Conservation (phyloP, 1,284 basidiomycete species). For the Stereum hirsutum region DNA sequence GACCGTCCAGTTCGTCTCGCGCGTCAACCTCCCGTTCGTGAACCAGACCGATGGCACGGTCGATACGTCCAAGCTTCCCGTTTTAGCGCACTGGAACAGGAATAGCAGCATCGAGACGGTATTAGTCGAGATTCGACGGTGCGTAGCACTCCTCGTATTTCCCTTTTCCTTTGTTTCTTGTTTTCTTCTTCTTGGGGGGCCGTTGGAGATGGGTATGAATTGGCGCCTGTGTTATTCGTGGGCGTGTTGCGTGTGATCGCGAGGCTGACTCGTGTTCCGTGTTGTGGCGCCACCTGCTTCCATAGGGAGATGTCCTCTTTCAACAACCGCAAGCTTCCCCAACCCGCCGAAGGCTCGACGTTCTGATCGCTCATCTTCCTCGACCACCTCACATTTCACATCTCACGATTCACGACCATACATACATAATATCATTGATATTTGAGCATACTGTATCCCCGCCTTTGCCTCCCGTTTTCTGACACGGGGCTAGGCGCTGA, state of each 20-base stretch:
- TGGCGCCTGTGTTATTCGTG: too few species aligned
- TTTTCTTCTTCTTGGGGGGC: too few species aligned
- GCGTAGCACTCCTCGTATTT: constrained; percentile 22
- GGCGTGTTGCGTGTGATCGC: background rate
- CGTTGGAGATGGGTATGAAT: too few species aligned
- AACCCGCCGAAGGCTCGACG: constrained; percentile 82
- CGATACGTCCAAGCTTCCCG: constrained; percentile 58
- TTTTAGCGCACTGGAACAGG: constrained; percentile 69
- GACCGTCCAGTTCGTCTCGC: constrained; percentile 77
- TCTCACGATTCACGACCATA: too few species aligned
- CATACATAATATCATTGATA: too few species aligned
- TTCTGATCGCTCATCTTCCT: constrained; percentile 34
- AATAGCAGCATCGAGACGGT: constrained; percentile 79
- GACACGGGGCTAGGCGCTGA: too few species aligned
- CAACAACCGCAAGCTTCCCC: constrained; percentile 88
- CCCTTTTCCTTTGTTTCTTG: background rate
- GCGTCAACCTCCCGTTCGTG: constrained; percentile 96
- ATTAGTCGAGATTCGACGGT: constrained; percentile 88
- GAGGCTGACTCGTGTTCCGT: background rate
- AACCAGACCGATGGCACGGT: constrained; percentile 70
- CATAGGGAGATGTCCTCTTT: constrained; percentile 89
- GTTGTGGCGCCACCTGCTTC: background rate
- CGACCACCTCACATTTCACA: background rate
- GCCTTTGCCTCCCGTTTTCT: too few species aligned
- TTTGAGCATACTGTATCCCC: too few species aligned